Percentiles rank a stretch among this genome's conserved stretches.
Conservation (phyloP, 2,329 filamentous ascomycete species). For the Pyrenophora seminiperda region DNA sequence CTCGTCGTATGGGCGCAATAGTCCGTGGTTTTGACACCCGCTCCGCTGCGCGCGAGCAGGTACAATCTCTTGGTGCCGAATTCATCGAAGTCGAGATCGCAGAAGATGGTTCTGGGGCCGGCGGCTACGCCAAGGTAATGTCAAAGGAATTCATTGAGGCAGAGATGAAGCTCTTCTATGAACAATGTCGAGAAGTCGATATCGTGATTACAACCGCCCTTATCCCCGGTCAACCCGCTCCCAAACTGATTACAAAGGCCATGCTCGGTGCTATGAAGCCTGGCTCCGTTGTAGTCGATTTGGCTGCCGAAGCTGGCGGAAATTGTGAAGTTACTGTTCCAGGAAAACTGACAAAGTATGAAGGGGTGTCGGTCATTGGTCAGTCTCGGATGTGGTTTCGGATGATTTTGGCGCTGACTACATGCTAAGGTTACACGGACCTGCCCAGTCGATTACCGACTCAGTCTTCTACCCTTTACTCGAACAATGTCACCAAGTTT, state of each 20-base stretch:
- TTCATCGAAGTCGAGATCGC: slow-evolving; percentile 85
- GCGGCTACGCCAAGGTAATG: slow-evolving; percentile 93
- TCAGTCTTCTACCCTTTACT: slow-evolving; percentile 87
- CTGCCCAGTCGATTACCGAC: slow-evolving; percentile 84
- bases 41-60: slow-evolving; percentile 83
- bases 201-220: slow-evolving; percentile 93
- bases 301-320: slow-evolving; percentile 85
- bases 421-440: slow-evolving; percentile 71
- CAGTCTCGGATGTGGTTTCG: slow-evolving; percentile 29
- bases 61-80: slow-evolving; percentile 86
- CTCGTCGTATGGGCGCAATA: slow-evolving; percentile 83
- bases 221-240: slow-evolving; percentile 82
- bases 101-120: slow-evolving; percentile 82
- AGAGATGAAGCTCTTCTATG: slow-evolving; percentile 89
- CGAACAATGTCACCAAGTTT: slow-evolving; percentile 91
- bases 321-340: slow-evolving; percentile 84
- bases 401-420: slow-evolving; percentile 43
- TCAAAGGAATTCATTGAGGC: slow-evolving; percentile 91
- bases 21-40: slow-evolving; percentile 92
- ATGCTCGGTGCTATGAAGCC: slow-evolving; percentile 88
- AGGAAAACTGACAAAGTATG: slow-evolving; percentile 71
- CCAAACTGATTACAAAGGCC: slow-evolving; percentile 80
- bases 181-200: slow-evolving; percentile 85
- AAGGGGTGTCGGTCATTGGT: slow-evolving; percentile 85
- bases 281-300: slow-evolving; percentile 84